Evolutionary conservation across 2,329 filamentous ascomycete species (phyloP), one percentile per base, ranked within the genome.

Genomic region (Colletotrichum gloeosporioides): DNA sequence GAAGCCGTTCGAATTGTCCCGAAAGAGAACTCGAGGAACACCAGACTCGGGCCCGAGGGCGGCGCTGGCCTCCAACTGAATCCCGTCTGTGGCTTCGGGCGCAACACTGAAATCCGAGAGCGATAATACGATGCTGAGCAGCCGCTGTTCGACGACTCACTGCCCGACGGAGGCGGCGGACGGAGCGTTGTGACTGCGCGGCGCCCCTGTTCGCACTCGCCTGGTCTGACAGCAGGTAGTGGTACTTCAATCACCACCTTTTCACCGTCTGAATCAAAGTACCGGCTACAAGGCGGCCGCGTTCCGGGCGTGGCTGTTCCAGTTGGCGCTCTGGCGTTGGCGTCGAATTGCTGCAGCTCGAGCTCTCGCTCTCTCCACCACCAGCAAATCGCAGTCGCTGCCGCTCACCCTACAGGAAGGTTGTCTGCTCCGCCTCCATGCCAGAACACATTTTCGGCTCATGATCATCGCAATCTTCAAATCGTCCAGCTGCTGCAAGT

Each of bases 391-490:
- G 53, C 32, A 53, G 22, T 22, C 71, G 31, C 53, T 55, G 36
- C 25, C 55, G 31, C 36, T 64, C 27, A n/a, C n/a, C 44, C 44
- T 49, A 22, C 44, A 49, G 44, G 44, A 49, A 63, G 55, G 55
- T 75, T 68, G 69, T 55, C 32, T 73, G 64, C 73, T 73, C 39
- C 68, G 73, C 73, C 73, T 73, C 64, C 8, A 65, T 73, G 27
- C 31, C 31, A 57, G 39, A 39, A 29, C n/a, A 53, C 67, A 49
- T 62, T 29, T 62, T 62, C 27, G 53, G 63, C 62, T 49, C 15
- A 57, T 73, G 73, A 72, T 73, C 69, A 39, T 63, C 69, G 61
- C 61, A n/a, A 10, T 31, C 53, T 63, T 22, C 36, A 72, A n/a
- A 15, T 31, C 53, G 53, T 27, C 55, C 73, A 67, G 69, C 69